A percentile compares a stretch with the other conserved stretches of the same genome.
Evolutionary conservation across 192 early-diverging fungal genomes (phyloP).

Genomic region (Obelidium mucronatum): DNA sequence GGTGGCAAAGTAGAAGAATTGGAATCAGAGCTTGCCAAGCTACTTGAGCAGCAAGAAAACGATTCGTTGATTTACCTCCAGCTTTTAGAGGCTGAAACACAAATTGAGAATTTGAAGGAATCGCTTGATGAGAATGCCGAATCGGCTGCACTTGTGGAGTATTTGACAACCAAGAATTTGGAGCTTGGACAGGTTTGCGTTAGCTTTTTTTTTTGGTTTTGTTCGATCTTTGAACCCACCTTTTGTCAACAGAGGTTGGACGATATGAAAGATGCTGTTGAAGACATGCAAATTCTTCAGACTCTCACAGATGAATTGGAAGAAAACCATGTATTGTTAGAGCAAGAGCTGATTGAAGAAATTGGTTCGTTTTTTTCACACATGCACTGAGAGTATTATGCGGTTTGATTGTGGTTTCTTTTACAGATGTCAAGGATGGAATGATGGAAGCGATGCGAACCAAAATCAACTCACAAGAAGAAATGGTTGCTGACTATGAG

Average conservation of each 20-base stretch:
- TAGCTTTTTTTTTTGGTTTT: conserved; percentile 41
- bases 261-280: conserved; percentile 76
- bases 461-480: conserved; percentile 71
- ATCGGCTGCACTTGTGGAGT: conserved; percentile 85
- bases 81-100: conserved; percentile 68
- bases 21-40: conserved; percentile 70
- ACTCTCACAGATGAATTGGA: conserved; percentile 93
- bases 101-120: conserved; percentile 84
- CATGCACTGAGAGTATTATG: too few relatives aligned
- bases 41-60: conserved; percentile 65
- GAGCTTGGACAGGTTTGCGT: conserved; percentile 71
- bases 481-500: conserved; percentile 87
- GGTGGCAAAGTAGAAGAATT: conserved; percentile 67
- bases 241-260: conserved; percentile 72
- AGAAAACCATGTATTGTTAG: conserved; percentile 88
- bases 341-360: conserved; percentile 84
- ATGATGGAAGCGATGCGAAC: conserved; percentile 67
- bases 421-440: conserved; percentile 70
- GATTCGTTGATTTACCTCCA: conserved; percentile 62
- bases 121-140: conserved; percentile 82
- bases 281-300: conserved; percentile 90
- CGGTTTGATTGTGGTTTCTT: conserved; percentile 12
- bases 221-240: background rate
- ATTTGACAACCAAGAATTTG: conserved; percentile 86
- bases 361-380: conserved; percentile 63